These are phyloP conservation scores for Diplosphaera chodatii DNA, from an alignment of 139 green algal genomes.

Conservation along the genomic window DNA sequence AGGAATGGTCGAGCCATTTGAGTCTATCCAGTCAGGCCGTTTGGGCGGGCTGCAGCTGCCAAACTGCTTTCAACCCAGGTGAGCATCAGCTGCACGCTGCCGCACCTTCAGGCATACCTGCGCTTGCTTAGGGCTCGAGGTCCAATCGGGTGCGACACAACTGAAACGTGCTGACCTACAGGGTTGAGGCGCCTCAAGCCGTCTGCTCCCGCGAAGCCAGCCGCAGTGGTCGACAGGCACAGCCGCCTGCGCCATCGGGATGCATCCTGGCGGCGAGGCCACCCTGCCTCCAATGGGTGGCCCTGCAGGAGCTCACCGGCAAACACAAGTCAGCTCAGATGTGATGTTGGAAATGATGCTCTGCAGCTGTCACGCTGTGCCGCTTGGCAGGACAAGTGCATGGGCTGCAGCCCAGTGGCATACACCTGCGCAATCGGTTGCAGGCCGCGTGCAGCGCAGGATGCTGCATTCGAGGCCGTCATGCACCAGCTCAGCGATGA, in stretches of 20 bases:
- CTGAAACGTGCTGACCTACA: neutral
- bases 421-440: no score
- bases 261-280: neutral
- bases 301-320: neutral
- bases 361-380: no score
- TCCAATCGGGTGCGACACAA: no score
- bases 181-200: neutral
- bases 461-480: neutral
- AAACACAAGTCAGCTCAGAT: neutral
- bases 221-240: neutral
- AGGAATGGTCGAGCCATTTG: neutral
- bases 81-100: no score
- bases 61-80: neutral
- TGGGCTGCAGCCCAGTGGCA: no score
- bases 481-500: neutral
- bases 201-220: neutral
- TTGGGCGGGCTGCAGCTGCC: neutral
- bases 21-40: neutral
- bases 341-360: no score
- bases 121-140: no score
- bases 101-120: no score
- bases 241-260: neutral
- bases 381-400: no score
- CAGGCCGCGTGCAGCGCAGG: neutral
- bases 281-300: neutral